Evolutionary conservation across 768 basidiomycete genomes (phyloP).

Genomic region (Leucosporidium creatinivorum): DNA sequence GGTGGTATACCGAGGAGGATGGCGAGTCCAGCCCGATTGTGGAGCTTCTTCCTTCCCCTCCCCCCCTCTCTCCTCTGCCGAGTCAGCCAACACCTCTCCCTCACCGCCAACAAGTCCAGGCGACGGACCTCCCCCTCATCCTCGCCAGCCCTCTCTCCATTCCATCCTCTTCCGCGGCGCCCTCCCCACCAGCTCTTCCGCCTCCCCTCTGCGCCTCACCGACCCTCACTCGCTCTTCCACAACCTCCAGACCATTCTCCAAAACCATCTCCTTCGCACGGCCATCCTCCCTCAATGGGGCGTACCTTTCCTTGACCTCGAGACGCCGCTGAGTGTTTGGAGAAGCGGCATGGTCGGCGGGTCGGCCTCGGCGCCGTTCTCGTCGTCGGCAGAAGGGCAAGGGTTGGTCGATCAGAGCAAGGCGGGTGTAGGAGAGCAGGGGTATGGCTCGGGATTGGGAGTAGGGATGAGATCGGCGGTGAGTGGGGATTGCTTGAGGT

Average conservation of each 20-base stretch:
- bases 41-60: background rate
- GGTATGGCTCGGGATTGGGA: no score
- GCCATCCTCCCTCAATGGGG: conserved; percentile 25
- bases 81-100: background rate
- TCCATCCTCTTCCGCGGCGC: conserved; percentile 20
- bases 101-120: conserved; percentile 2
- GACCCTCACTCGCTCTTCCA: conserved; percentile 25
- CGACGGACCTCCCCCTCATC: conserved; percentile 24
- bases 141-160: conserved; percentile 1
- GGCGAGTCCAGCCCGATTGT: conserved; percentile 29
- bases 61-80: background rate
- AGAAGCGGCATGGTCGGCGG: conserved; percentile 31
- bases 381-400: background rate
- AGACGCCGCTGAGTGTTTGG: conserved; percentile 32
- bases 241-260: conserved; percentile 35
- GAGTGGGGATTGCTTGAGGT: conserved; percentile 32
- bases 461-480: conserved; percentile 7
- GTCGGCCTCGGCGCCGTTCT: conserved; percentile 4
- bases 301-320: conserved; percentile 34
- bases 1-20: conserved; percentile 32
- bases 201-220: background rate
- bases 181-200: background rate
- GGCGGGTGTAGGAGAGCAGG: background rate
- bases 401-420: background rate
- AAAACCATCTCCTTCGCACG: conserved; percentile 26